Percentiles rank a stretch among this genome's conserved stretches.
Conservation (phyloP, 2,329 filamentous ascomycete species). For the Passalora sequoiae region DNA sequence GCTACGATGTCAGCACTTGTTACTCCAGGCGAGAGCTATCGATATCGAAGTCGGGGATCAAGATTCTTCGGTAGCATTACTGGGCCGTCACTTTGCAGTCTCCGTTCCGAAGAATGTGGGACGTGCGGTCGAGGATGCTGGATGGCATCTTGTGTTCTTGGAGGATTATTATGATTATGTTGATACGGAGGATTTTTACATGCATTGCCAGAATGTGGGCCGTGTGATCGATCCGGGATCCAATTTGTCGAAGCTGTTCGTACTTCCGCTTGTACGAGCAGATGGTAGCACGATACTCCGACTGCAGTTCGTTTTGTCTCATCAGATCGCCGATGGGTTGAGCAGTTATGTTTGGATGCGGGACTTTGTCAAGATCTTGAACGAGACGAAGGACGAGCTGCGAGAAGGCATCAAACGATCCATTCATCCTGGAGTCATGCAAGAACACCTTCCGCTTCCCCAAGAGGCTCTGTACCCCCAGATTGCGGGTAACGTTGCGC, state of each 20-base stretch:
- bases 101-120: slow-evolving; percentile 27
- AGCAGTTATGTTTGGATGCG: slow-evolving; percentile 38
- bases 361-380: slow-evolving; percentile 39
- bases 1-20: slow-evolving; percentile 37
- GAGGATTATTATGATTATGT: slow-evolving; percentile 35
- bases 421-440: slow-evolving; percentile 23
- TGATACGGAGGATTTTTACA: slow-evolving; percentile 36
- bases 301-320: slow-evolving; percentile 40
- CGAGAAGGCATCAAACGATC: slow-evolving; percentile 19
- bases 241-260: slow-evolving; percentile 38
- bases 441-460: slow-evolving; percentile 36
- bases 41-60: slow-evolving; percentile 11
- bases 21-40: slow-evolving; percentile 35
- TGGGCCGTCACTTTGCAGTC: slow-evolving; percentile 34
- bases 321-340: slow-evolving; percentile 45
- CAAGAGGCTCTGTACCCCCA: slow-evolving; percentile 46
- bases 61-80: slow-evolving; percentile 6
- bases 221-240: slow-evolving; percentile 37
- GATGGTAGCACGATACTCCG: slow-evolving; percentile 31
- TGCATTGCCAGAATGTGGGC: slow-evolving; percentile 39
- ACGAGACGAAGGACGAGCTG: slow-evolving; percentile 26
- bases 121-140: slow-evolving; percentile 32
- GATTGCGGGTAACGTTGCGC: slow-evolving; percentile 35
- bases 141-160: slow-evolving; percentile 35
- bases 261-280: slow-evolving; percentile 32